A percentile compares a stretch with the other conserved stretches of the same genome.
Conservation (phyloP, 768 basidiomycete species). For the Macrolepiota albuminosa region DNA sequence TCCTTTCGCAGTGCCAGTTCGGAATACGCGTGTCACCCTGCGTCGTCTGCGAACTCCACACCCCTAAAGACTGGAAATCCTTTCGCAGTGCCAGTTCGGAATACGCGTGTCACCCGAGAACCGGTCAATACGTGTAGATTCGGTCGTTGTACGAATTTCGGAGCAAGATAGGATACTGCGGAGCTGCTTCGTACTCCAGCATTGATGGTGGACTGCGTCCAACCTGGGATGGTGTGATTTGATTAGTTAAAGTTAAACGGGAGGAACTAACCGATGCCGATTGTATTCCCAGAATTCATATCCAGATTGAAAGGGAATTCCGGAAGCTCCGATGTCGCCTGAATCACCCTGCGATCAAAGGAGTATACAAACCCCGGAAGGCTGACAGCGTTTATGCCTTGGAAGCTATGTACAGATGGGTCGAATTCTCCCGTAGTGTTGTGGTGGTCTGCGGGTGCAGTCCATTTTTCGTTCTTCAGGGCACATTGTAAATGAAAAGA, state of each 20-base stretch:
- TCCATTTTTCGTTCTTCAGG: constrained; percentile 22
- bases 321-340: constrained; percentile 21
- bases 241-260: neutral
- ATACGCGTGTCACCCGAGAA: constrained; percentile 18
- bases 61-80: constrained; percentile 18
- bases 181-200: constrained; percentile 22
- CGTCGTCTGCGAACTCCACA: constrained; percentile 18
- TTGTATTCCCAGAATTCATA: constrained; percentile 21
- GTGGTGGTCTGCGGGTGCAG: constrained; percentile 25
- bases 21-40: constrained; percentile 18
- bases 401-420: constrained; percentile 15
- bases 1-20: constrained; percentile 10
- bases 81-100: constrained; percentile 11
- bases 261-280: constrained; percentile 19
- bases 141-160: constrained; percentile 9
- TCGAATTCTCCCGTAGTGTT: constrained; percentile 16
- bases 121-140: constrained; percentile 22
- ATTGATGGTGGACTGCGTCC: constrained; percentile 23
- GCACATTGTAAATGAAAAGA: neutral
- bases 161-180: constrained; percentile 21
- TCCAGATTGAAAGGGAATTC: constrained; percentile 22
- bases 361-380: constrained; percentile 21
- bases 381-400: constrained; percentile 24
- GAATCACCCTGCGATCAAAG: constrained; percentile 24
- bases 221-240: constrained; percentile 10